Evolutionary conservation across 2,329 filamentous ascomycete species (phyloP).

Genomic region (Ophiostoma pallidulum): DNA sequence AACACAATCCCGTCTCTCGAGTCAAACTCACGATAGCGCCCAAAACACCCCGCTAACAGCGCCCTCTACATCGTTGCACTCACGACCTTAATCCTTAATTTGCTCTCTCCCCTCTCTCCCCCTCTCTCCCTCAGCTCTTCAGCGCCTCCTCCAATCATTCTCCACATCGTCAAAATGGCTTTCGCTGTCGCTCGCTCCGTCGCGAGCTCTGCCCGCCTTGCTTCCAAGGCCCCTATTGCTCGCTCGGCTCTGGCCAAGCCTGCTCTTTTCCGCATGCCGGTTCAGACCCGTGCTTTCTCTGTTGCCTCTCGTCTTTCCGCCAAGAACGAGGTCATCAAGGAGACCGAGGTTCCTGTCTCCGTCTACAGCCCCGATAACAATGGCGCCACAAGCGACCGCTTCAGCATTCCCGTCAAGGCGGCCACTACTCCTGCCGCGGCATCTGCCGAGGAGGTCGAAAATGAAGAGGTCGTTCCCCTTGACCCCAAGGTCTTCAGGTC

Average conservation of each 20-base stretch:
- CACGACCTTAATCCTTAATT: not conserved
- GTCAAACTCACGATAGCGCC: constrained; percentile 11
- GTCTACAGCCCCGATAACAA: constrained; percentile 41
- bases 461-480: constrained; percentile 44
- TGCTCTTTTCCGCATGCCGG: constrained; percentile 8
- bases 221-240: constrained; percentile 20
- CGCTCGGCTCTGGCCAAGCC: constrained; percentile 18
- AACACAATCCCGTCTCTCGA: constrained; percentile 6
- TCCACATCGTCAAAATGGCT: constrained; percentile 18
- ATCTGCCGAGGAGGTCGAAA: constrained; percentile 26
- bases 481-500: constrained; percentile 42
- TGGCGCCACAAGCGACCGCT: constrained; percentile 39
- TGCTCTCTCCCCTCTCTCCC: not conserved
- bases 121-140: not conserved
- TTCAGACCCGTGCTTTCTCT: constrained; percentile 27
- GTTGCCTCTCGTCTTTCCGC: constrained; percentile 28
- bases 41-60: constrained; percentile 3
- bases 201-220: constrained; percentile 23
- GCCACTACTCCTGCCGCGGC: not conserved
- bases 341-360: constrained; percentile 49
- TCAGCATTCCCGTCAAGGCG: constrained; percentile 43
- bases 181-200: constrained; percentile 21
- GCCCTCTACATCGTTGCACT: constrained; percentile 4
- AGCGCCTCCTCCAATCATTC: constrained; percentile 1
- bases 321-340: constrained; percentile 39